phyloP scores from a whole-genome alignment of 306 rosid species.

The Cercis canadensis region DNA sequence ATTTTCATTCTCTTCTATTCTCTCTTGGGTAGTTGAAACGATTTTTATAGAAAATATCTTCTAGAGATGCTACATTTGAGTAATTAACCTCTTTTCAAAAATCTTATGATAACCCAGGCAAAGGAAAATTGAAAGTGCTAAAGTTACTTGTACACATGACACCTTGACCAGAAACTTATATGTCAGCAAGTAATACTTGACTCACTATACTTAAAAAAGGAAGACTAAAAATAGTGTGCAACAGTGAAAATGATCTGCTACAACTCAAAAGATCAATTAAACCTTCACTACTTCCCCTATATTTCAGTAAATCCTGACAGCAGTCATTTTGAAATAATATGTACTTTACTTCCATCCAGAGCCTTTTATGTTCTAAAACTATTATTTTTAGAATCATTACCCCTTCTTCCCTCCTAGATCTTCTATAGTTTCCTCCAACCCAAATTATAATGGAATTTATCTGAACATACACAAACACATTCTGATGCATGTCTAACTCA shows the following conservation, averaged over 20 bases:
- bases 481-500: slow-evolving; percentile 16
- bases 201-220: neutral
- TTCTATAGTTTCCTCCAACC: neutral
- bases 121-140: too few relatives aligned
- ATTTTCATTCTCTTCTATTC: neutral
- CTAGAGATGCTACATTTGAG: slow-evolving; percentile 5
- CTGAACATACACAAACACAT: neutral
- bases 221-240: too few relatives aligned
- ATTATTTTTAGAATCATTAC: too few relatives aligned
- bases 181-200: too few relatives aligned
- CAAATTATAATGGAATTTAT: neutral
- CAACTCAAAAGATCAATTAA: neutral
- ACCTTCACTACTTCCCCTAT: too few relatives aligned
- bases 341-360: neutral
- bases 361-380: too few relatives aligned
- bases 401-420: neutral
- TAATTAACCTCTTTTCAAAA: slow-evolving; percentile 19
- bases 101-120: neutral
- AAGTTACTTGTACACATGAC: too few relatives aligned
- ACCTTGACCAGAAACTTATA: too few relatives aligned
- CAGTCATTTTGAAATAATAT: too few relatives aligned
- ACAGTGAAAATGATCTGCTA: neutral
- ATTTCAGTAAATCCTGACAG: too few relatives aligned
- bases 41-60: slow-evolving; percentile 10
- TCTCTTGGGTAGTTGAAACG: slow-evolving; percentile 1